Evolutionary conservation across 208 protist genomes (phyloP).

Genomic region (Leishmania gerbilli): DNA sequence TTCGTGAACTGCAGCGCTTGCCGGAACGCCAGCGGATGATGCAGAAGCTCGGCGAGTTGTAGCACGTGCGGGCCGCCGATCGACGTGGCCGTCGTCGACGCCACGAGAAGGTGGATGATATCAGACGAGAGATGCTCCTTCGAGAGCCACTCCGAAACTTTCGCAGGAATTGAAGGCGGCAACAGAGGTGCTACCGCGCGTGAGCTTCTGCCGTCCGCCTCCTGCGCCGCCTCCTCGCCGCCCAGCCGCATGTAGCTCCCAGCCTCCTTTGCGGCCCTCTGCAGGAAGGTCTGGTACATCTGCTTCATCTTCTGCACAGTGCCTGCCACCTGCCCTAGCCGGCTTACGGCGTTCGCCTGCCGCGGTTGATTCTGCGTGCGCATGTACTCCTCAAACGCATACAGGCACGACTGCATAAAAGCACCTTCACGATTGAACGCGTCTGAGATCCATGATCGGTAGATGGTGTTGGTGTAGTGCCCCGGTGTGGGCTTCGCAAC

Average conservation of each 20-base stretch:
- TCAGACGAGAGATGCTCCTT: conserved; percentile 23
- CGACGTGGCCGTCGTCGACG: conserved; percentile 6
- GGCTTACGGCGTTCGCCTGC: conserved; percentile 40
- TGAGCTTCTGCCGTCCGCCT: not conserved
- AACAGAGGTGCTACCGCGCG: not conserved
- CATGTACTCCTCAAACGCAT: conserved; percentile 60
- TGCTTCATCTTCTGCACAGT: conserved; percentile 39
- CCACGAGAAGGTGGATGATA: conserved; percentile 27
- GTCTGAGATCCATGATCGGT: conserved; percentile 46
- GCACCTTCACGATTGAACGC: conserved; percentile 55
- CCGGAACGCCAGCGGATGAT: conserved; percentile 45
- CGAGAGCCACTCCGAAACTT: conserved; percentile 10
- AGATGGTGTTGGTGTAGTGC: conserved; percentile 42
- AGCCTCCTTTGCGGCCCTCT: conserved; percentile 58
- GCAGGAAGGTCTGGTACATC: conserved; percentile 54
- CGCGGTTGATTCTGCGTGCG: conserved; percentile 54
- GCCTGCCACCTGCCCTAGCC: conserved; percentile 44
- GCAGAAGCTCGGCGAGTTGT: conserved; percentile 49
- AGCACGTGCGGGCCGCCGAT: conserved; percentile 16
- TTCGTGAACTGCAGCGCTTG: conserved; percentile 41
- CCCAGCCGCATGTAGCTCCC: conserved; percentile 1
- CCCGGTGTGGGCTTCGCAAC: not conserved
- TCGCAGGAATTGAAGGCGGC: not conserved
- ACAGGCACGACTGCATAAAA: conserved; percentile 53
- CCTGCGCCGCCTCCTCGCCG: not conserved